Conservation (phyloP, 108 stramenopile genomes). For the Cyclotella sp. region DNA sequence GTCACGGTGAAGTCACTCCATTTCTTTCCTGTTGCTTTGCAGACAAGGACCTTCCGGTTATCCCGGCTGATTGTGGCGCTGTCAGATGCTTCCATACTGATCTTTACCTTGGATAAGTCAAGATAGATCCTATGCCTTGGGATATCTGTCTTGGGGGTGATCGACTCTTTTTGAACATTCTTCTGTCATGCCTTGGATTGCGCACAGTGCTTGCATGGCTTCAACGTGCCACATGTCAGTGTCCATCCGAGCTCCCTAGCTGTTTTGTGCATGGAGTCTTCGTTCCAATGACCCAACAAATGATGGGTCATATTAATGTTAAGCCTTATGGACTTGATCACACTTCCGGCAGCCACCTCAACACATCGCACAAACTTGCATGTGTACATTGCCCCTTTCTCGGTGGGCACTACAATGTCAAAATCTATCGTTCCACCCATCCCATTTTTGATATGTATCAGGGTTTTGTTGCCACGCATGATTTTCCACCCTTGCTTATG, state of each 20-base stretch:
- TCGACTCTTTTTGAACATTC: background rate
- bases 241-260: background rate
- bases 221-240: background rate
- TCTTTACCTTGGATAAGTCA: too few relatives aligned
- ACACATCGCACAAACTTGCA: background rate
- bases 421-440: background rate
- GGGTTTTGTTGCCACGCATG: background rate
- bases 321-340: background rate
- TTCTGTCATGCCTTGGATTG: conserved; percentile 5
- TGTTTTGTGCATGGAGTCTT: background rate
- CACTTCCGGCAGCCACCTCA: background rate
- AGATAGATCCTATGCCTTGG: background rate
- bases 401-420: background rate
- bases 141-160: background rate
- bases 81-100: too few relatives aligned
- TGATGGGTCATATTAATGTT: background rate
- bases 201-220: conserved; percentile 3
- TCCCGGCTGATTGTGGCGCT: too few relatives aligned
- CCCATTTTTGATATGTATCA: background rate
- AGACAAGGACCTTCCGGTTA: too few relatives aligned
- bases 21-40: too few relatives aligned
- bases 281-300: background rate
- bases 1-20: too few relatives aligned
- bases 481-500: background rate
- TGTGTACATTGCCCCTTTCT: background rate